Conservation (phyloP, 257 asterid genomes). For the Solanum pinnatisectum region DNA sequence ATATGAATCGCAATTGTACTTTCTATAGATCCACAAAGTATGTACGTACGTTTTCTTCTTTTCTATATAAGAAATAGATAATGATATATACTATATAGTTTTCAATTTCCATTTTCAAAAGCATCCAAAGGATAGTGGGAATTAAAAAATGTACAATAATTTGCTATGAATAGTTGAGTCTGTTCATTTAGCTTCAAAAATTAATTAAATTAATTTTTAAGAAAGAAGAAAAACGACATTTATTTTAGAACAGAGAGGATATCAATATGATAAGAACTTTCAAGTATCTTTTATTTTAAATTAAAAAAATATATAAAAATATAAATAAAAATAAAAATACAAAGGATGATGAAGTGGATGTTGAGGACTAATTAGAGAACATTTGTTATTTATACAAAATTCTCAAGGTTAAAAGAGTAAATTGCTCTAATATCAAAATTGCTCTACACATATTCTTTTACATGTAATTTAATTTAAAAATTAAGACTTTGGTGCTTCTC, state of each 20-base stretch:
- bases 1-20: background rate
- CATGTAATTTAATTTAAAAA: background rate
- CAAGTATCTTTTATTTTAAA: background rate
- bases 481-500: constrained; percentile 43
- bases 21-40: background rate
- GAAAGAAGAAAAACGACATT: background rate
- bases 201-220: background rate
- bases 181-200: background rate
- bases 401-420: background rate
- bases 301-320: background rate
- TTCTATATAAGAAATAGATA: background rate
- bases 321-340: background rate
- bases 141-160: background rate
- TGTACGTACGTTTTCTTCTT: background rate
- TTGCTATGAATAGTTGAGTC: background rate
- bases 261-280: background rate
- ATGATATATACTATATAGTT: background rate
- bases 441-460: background rate
- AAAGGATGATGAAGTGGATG: background rate
- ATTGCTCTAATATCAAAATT: background rate
- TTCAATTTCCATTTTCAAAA: background rate
- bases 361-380: background rate
- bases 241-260: background rate
- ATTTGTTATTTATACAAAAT: background rate
- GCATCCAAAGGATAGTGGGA: background rate